These are phyloP conservation scores for Nothophoma quercina DNA, from an alignment of 2,329 filamentous ascomycete species.

Conservation along the genomic window DNA sequence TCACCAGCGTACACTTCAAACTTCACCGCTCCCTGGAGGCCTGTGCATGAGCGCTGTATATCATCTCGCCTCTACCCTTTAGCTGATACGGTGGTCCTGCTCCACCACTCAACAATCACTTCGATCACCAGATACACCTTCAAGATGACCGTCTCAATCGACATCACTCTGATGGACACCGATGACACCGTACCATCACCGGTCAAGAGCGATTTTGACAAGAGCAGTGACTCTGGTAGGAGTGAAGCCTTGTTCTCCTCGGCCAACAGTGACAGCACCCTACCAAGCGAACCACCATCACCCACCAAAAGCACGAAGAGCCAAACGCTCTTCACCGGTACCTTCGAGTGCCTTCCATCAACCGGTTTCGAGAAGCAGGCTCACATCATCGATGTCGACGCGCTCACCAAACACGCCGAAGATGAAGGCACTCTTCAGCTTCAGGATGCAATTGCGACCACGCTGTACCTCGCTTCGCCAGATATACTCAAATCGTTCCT, in stretches of 20 bases:
- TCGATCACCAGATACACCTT: neutral
- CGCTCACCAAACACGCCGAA: slow-evolving; percentile 3
- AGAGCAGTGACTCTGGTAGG: too few species aligned
- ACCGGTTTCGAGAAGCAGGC: neutral
- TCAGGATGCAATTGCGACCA: slow-evolving; percentile 27
- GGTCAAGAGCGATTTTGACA: neutral
- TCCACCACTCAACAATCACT: neutral
- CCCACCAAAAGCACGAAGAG: too few species aligned
- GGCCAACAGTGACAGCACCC: neutral
- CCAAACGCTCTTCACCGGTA: too few species aligned
- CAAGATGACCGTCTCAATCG: neutral
- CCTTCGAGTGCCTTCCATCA: slow-evolving; percentile 14
- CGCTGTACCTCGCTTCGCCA: slow-evolving; percentile 18
- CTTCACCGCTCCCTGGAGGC: neutral
- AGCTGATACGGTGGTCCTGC: neutral
- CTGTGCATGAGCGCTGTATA: neutral
- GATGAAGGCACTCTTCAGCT: slow-evolving; percentile 9
- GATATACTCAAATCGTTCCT: slow-evolving; percentile 17
- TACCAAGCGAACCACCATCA: too few species aligned
- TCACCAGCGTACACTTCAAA: neutral
- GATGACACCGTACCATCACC: neutral
- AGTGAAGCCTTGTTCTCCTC: too few species aligned
- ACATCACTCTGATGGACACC: neutral
- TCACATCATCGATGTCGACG: slow-evolving; percentile 19
- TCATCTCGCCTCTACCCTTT: neutral